Percentiles rank a stretch among this genome's conserved stretches.
phyloP scores from a whole-genome alignment of 352 stramenopile species.

The Proteromonas lacertae region DNA sequence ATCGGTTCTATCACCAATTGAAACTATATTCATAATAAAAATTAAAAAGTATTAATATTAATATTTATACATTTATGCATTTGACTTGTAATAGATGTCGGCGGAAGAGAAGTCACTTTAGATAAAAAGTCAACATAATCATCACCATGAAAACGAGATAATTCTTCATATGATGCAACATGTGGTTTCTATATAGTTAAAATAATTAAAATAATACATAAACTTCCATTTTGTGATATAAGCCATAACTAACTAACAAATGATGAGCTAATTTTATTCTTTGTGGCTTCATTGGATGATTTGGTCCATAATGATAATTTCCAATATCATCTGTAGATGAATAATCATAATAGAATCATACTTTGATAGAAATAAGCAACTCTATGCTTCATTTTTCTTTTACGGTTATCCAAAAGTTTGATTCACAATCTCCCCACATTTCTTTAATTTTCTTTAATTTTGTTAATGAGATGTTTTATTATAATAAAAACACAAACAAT shows the following conservation, averaged over 20 bases:
- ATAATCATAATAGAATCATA: no score
- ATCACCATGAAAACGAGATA: constrained; percentile 74
- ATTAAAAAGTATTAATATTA: neutral
- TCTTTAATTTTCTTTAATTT: no score
- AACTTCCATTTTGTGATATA: constrained; percentile 97
- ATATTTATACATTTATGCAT: neutral
- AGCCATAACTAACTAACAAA: constrained; percentile 80
- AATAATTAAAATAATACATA: constrained; percentile 7
- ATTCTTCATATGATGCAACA: constrained; percentile 34
- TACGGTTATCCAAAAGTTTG: no score
- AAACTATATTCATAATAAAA: constrained; percentile 30
- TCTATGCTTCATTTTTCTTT: no score
- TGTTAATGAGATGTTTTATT: no score
- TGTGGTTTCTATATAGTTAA: constrained; percentile 10
- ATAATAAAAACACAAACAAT: no score
- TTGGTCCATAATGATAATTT: constrained; percentile 5
- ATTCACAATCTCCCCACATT: no score
- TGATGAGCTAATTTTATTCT: constrained; percentile 88
- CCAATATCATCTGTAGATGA: no score
- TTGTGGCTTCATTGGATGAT: constrained; percentile 29
- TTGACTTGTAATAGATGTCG: constrained; percentile 14
- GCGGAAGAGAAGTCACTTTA: constrained; percentile 64
- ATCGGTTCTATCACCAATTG: constrained; percentile 75
- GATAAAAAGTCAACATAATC: constrained; percentile 93
- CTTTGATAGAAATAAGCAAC: no score